Conservation (phyloP, 495 filamentous ascomycete genomes). For the Penicillium antarcticum region DNA sequence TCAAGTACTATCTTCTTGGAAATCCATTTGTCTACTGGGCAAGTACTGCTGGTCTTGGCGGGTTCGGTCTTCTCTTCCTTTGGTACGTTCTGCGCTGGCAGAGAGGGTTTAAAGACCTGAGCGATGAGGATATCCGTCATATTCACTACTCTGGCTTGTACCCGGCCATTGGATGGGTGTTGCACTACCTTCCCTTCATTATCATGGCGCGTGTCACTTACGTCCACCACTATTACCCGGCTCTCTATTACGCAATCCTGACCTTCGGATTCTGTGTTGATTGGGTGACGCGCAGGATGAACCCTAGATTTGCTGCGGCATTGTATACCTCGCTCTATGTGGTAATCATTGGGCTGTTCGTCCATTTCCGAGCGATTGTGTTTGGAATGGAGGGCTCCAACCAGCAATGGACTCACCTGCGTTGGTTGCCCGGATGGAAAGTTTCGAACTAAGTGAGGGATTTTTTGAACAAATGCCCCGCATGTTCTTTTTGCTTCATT, state of each 20-base stretch:
- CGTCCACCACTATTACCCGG: conserved; percentile 98
- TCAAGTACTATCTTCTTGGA: conserved; percentile 98
- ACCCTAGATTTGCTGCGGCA: conserved; percentile 54
- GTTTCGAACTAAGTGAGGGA: conserved; percentile 39
- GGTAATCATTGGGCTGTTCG: conserved; percentile 72
- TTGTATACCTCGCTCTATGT: conserved; percentile 71
- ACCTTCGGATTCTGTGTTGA: conserved; percentile 85
- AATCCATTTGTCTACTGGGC: conserved; percentile 97
- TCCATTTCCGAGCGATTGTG: conserved; percentile 89
- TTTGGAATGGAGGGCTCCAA: conserved; percentile 91
- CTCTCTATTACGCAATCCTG: conserved; percentile 96
- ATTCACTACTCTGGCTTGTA: conserved; percentile 94
- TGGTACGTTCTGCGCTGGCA: conserved; percentile 97
- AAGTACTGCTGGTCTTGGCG: conserved; percentile 71
- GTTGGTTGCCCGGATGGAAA: conserved; percentile 72
- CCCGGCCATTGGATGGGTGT: conserved; percentile 87
- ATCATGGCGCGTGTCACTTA: conserved; percentile 98
- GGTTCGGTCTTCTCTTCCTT: conserved; percentile 65
- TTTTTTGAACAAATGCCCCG: neutral
- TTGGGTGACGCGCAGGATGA: conserved; percentile 67
- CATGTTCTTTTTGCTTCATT: neutral
- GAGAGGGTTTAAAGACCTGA: conserved; percentile 85
- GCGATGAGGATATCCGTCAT: conserved; percentile 74
- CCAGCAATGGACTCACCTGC: conserved; percentile 84
- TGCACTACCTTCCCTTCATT: conserved; percentile 94